A percentile compares a stretch with the other conserved stretches of the same genome.
Evolutionary conservation across 164 flowering plant species (phyloP).

Genomic region (Liriodendron chinense): DNA sequence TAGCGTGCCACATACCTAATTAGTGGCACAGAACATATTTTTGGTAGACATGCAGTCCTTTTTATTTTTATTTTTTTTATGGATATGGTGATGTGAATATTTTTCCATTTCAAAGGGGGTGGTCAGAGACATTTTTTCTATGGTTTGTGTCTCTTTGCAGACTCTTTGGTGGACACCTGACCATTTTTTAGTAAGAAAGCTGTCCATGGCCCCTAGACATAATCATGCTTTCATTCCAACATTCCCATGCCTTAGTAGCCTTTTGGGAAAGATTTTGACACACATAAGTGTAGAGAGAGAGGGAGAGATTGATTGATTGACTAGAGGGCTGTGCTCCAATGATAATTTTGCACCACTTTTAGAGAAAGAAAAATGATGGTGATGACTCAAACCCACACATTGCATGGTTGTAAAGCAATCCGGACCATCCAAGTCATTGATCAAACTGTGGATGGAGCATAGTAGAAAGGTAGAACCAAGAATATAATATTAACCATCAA

Average conservation of each 20-base stretch:
- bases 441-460: too few species aligned
- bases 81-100: neutral
- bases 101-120: neutral
- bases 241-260: constrained; percentile 27
- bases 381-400: too few species aligned
- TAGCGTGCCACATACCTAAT: constrained; percentile 19
- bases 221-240: constrained; percentile 40
- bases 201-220: constrained; percentile 20
- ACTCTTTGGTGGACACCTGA: constrained; percentile 16
- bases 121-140: constrained; percentile 29
- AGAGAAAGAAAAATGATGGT: neutral
- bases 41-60: neutral
- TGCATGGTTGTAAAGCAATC: too few species aligned
- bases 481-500: too few species aligned
- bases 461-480: too few species aligned
- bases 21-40: neutral
- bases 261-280: neutral
- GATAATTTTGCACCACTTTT: neutral
- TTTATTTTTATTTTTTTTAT: neutral
- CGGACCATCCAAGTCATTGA: too few species aligned
- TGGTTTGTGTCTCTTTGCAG: constrained; percentile 19
- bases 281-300: constrained; percentile 3
- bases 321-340: neutral
- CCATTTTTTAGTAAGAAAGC: constrained; percentile 20
- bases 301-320: constrained; percentile 6